Evolutionary conservation across 768 basidiomycete species (phyloP).

Genomic region (Vararia minispora): DNA sequence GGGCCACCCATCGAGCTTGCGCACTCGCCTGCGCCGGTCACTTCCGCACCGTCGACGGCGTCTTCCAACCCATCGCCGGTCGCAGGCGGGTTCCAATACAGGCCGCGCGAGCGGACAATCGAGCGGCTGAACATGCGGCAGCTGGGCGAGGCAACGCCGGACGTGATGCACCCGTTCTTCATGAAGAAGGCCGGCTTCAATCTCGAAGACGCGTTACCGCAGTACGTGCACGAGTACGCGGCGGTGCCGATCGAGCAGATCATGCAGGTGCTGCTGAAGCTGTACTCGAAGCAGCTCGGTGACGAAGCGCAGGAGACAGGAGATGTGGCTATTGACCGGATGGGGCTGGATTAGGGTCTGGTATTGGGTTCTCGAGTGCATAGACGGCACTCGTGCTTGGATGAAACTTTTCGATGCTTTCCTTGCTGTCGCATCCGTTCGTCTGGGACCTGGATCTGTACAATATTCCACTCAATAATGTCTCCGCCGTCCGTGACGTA

Average conservation of each 20-base stretch:
- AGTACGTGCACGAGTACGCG: constrained; percentile 81
- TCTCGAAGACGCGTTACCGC: constrained; percentile 74
- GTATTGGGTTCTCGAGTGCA: no score
- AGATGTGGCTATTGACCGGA: no score
- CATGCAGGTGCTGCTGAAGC: constrained; percentile 63
- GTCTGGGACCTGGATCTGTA: no score
- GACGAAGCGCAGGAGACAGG: no score
- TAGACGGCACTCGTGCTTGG: no score
- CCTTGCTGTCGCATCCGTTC: no score
- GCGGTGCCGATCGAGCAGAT: constrained; percentile 77
- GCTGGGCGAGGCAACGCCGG: constrained; percentile 80
- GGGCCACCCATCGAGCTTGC: constrained; percentile 2
- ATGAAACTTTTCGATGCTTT: no score
- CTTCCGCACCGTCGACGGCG: constrained; percentile 1
- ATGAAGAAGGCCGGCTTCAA: constrained; percentile 79
- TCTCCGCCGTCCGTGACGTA: no score
- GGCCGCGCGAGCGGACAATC: constrained; percentile 48
- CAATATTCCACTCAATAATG: no score
- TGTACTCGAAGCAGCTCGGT: constrained; percentile 77
- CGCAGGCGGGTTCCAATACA: constrained; percentile 33
- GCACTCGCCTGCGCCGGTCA: not conserved
- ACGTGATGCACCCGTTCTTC: constrained; percentile 82
- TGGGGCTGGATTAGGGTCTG: no score
- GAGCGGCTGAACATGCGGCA: constrained; percentile 79
- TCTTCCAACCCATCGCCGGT: constrained; percentile 5